Evolutionary conservation across 2,329 filamentous ascomycete genomes (phyloP).

Genomic region (Leptosphaerulina australis): DNA sequence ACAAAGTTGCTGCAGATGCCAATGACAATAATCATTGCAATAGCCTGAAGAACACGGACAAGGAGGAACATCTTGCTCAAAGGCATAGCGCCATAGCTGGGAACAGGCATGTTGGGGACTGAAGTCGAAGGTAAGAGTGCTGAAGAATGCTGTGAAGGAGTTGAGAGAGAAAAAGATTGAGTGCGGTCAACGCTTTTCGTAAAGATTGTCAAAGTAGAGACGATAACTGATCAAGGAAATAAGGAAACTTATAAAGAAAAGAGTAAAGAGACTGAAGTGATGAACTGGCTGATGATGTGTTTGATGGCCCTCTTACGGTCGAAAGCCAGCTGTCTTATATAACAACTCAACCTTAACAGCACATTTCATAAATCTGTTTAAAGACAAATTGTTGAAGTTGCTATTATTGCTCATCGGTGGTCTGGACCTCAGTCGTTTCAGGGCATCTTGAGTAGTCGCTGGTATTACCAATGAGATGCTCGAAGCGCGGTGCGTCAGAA

Average conservation of each 20-base stretch:
- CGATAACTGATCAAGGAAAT: constrained; percentile 38
- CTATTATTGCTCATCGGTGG: constrained; percentile 45
- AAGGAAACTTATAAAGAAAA: constrained; percentile 39
- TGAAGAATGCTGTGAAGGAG: constrained; percentile 1
- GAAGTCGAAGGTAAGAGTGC: neutral
- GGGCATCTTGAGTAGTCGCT: constrained; percentile 48
- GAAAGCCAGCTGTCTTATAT: constrained; percentile 15
- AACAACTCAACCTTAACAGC: constrained; percentile 6
- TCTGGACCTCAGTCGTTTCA: constrained; percentile 45
- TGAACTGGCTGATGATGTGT: constrained; percentile 43
- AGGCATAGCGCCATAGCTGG: constrained; percentile 67
- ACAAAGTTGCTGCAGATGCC: constrained; percentile 85
- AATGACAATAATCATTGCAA: constrained; percentile 76
- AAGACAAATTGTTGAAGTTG: constrained; percentile 1
- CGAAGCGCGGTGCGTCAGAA: constrained; percentile 37
- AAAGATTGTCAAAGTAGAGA: neutral
- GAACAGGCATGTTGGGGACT: constrained; percentile 57
- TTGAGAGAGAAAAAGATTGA: neutral
- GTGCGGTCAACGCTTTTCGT: constrained; percentile 17
- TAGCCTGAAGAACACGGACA: constrained; percentile 71
- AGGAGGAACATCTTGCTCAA: constrained; percentile 79
- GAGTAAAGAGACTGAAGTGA: constrained; percentile 41
- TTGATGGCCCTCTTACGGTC: constrained; percentile 33
- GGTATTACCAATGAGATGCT: constrained; percentile 41
- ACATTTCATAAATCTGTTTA: constrained; percentile 14